These are phyloP conservation scores for Sclerotiophoma versabilis DNA, from an alignment of 2,329 filamentous ascomycete genomes.

Conservation along the genomic window DNA sequence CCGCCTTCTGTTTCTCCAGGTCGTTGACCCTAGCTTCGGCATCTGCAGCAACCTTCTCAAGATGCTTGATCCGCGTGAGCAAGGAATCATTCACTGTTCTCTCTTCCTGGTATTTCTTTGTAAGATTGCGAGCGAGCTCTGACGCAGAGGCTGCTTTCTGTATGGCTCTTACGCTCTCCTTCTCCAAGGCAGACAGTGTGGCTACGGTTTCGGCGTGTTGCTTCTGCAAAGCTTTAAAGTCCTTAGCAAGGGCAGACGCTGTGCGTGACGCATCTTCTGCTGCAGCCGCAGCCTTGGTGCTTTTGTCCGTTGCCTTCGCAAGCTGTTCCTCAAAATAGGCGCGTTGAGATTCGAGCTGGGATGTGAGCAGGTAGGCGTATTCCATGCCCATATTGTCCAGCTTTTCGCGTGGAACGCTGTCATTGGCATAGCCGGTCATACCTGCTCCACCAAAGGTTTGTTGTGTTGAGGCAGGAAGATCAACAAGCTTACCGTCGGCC, in stretches of 20 bases:
- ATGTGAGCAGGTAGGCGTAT: slow-evolving; percentile 92
- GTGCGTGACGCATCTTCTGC: slow-evolving; percentile 67
- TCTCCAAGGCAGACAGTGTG: slow-evolving; percentile 73
- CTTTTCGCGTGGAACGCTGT: slow-evolving; percentile 75
- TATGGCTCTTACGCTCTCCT: slow-evolving; percentile 65
- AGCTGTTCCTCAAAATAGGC: slow-evolving; percentile 94
- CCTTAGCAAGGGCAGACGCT: slow-evolving; percentile 58
- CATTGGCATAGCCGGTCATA: slow-evolving; percentile 60
- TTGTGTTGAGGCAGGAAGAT: slow-evolving; percentile 69
- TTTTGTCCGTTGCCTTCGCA: slow-evolving; percentile 88
- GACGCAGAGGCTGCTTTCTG: slow-evolving; percentile 73
- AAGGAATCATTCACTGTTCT: slow-evolving; percentile 83
- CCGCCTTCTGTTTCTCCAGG: slow-evolving; percentile 64
- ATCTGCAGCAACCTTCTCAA: slow-evolving; percentile 65
- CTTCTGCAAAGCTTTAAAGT: slow-evolving; percentile 61
- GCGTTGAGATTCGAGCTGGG: slow-evolving; percentile 90
- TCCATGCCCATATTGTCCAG: slow-evolving; percentile 85
- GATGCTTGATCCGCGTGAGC: slow-evolving; percentile 78
- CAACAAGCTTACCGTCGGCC: slow-evolving; percentile 88
- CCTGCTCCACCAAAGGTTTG: slow-evolving; percentile 31
- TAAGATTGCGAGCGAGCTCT: slow-evolving; percentile 75
- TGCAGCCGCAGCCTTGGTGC: slow-evolving; percentile 71
- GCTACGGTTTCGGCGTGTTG: slow-evolving; percentile 61
- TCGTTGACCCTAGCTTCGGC: slow-evolving; percentile 58
- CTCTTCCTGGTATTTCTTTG: slow-evolving; percentile 82